Evolutionary conservation across 352 stramenopile species (phyloP).

Genomic region (Phytophthora capsici): DNA sequence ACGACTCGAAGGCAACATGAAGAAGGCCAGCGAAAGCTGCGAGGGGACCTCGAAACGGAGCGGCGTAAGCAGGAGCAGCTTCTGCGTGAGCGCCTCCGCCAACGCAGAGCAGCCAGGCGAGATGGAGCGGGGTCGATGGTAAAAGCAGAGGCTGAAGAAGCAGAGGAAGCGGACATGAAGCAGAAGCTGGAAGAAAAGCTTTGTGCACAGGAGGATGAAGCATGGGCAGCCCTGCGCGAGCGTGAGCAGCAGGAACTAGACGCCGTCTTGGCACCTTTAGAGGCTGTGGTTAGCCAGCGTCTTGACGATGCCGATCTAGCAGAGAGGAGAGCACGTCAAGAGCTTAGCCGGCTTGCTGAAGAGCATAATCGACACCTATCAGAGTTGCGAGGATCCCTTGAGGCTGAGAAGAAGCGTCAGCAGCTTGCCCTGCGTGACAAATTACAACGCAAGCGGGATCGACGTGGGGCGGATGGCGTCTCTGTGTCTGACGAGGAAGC

Average conservation of each 20-base stretch:
- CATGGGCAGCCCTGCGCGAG: constrained; percentile 13
- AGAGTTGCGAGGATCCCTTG: constrained; percentile 22
- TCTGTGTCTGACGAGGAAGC: constrained; percentile 7
- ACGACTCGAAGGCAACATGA: constrained; percentile 24
- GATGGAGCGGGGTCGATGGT: constrained; percentile 4
- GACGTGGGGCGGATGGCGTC: constrained; percentile 9
- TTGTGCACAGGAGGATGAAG: constrained; percentile 17
- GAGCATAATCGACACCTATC: constrained; percentile 31
- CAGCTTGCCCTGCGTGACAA: constrained; percentile 33
- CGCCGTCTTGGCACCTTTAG: constrained; percentile 18
- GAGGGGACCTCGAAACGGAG: constrained; percentile 30
- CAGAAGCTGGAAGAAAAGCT: constrained; percentile 19
- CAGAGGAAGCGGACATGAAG: constrained; percentile 21
- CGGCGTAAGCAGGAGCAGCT: constrained; percentile 37
- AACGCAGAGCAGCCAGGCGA: constrained; percentile 27
- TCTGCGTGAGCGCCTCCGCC: constrained; percentile 34
- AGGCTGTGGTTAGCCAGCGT: constrained; percentile 13
- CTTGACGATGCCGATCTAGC: constrained; percentile 22
- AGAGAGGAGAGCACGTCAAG: constrained; percentile 35
- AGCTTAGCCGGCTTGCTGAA: constrained; percentile 32
- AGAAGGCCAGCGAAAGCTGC: constrained; percentile 23
- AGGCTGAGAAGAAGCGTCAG: constrained; percentile 37
- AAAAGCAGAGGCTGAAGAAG: constrained; percentile 17
- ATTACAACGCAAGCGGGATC: constrained; percentile 31
- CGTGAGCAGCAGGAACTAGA: constrained; percentile 25